phyloP scores from a whole-genome alignment of 2,329 filamentous ascomycete genomes.

The Alternaria arborescens region DNA sequence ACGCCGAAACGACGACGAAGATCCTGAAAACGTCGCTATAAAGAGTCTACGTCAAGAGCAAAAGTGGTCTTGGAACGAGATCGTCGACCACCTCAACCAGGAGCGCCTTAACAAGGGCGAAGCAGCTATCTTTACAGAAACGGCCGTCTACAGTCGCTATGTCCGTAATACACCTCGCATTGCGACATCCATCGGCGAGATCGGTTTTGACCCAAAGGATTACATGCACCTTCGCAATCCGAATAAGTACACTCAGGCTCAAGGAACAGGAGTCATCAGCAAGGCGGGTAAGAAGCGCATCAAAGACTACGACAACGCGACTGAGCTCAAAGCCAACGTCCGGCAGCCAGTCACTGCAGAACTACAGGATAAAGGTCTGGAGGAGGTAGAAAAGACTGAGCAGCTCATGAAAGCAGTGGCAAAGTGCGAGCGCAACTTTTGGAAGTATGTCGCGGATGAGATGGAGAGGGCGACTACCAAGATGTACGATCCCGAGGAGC shows the following conservation, averaged over 20 bases:
- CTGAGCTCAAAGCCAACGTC: constrained; percentile 35
- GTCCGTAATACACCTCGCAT: constrained; percentile 41
- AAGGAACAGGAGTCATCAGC: constrained; percentile 10
- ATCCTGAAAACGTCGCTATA: constrained; percentile 48
- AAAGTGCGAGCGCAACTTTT: constrained; percentile 41
- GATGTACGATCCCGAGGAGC: constrained; percentile 29
- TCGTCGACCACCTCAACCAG: constrained; percentile 39
- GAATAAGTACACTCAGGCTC: constrained; percentile 11
- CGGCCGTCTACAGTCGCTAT: constrained; percentile 50
- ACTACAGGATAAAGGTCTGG: constrained; percentile 18
- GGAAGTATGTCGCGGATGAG: constrained; percentile 44
- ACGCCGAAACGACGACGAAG: constrained; percentile 19
- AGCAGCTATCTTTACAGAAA: constrained; percentile 32
- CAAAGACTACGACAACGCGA: constrained; percentile 30
- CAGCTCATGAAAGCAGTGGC: constrained; percentile 41
- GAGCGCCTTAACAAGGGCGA: constrained; percentile 26
- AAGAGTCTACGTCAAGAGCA: constrained; percentile 39
- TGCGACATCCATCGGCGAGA: constrained; percentile 31
- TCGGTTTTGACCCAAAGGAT: constrained; percentile 44
- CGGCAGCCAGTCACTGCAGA: constrained; percentile 15
- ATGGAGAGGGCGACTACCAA: constrained; percentile 37
- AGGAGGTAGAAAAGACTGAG: constrained; percentile 30
- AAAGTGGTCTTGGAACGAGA: constrained; percentile 38
- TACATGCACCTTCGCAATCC: constrained; percentile 45
- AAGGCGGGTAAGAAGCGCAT: constrained; percentile 34